These are phyloP conservation scores for Vitis rotundifolia DNA, from an alignment of 164 flowering plant genomes.

Conservation along the genomic window DNA sequence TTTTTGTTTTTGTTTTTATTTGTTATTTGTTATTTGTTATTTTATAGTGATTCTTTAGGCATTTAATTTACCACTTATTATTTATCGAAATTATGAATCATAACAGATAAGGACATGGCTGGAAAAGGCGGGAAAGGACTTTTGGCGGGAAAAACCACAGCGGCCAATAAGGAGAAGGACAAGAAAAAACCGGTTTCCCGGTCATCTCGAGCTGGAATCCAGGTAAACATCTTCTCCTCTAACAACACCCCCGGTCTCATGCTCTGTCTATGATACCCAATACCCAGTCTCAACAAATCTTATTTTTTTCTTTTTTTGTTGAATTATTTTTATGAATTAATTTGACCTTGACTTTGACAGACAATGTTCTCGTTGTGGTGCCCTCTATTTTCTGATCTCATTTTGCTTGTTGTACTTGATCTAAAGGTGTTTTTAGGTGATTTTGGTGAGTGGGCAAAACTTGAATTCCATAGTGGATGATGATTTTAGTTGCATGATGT, in stretches of 20 bases:
- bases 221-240: slow-evolving; percentile 42
- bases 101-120: slow-evolving; percentile 47
- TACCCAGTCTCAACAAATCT: too few species aligned
- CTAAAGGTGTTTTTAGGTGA: too few species aligned
- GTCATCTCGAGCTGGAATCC: slow-evolving; percentile 90
- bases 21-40: neutral
- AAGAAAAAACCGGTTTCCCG: slow-evolving; percentile 85
- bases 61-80: neutral
- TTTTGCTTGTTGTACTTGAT: neutral
- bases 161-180: slow-evolving; percentile 72
- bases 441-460: too few species aligned
- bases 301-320: neutral
- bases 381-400: neutral
- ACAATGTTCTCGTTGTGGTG: neutral
- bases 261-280: neutral
- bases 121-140: slow-evolving; percentile 97
- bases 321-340: neutral
- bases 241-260: neutral
- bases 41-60: neutral
- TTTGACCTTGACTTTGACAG: neutral
- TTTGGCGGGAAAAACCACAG: slow-evolving; percentile 82
- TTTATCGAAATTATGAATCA: neutral
- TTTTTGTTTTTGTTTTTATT: too few species aligned
- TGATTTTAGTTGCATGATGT: too few species aligned
- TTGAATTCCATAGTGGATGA: too few species aligned